phyloP scores from a whole-genome alignment of 2,329 filamentous ascomycete genomes.

The Colletotrichum agaves region DNA sequence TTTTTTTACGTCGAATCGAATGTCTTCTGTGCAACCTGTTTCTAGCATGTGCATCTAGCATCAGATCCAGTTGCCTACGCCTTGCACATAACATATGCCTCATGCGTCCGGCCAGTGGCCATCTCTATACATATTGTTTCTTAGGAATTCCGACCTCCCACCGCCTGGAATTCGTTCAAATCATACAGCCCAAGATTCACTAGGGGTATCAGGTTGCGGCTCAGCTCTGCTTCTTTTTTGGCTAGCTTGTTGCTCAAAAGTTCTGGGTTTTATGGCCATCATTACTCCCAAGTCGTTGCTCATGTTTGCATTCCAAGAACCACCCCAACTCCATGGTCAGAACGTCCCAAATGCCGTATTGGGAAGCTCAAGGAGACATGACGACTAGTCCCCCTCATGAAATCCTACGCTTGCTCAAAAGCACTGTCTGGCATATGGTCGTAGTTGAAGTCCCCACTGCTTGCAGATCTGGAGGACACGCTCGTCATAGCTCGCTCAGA shows the following conservation, averaged over 20 bases:
- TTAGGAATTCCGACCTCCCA: not conserved
- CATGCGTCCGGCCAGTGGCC: not conserved
- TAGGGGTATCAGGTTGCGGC: slow-evolving; percentile 23
- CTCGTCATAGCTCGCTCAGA: slow-evolving; percentile 20
- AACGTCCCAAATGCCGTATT: not conserved
- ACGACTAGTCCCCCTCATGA: not conserved
- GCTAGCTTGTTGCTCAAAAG: slow-evolving; percentile 1
- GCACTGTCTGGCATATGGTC: slow-evolving; percentile 52
- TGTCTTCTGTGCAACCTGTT: not conserved
- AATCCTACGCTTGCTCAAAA: slow-evolving; percentile 40
- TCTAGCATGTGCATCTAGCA: not conserved
- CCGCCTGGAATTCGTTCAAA: not conserved
- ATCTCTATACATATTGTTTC: not conserved
- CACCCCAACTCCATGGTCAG: slow-evolving; percentile 18
- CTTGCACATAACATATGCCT: not conserved
- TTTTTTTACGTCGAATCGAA: not conserved
- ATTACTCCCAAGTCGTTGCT: slow-evolving; percentile 24
- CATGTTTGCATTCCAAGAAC: not conserved
- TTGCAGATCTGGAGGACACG: slow-evolving; percentile 38
- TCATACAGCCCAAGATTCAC: slow-evolving; percentile 4
- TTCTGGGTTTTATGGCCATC: slow-evolving; percentile 7
- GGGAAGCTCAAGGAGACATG: not conserved
- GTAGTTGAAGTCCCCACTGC: slow-evolving; percentile 45
- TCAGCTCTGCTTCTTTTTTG: not conserved
- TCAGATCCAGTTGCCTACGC: not conserved